Evolutionary conservation across 2,329 filamentous ascomycete genomes (phyloP), one percentile per base, ranked within the genome.

Genomic region (Beauveria brongniartii): DNA sequence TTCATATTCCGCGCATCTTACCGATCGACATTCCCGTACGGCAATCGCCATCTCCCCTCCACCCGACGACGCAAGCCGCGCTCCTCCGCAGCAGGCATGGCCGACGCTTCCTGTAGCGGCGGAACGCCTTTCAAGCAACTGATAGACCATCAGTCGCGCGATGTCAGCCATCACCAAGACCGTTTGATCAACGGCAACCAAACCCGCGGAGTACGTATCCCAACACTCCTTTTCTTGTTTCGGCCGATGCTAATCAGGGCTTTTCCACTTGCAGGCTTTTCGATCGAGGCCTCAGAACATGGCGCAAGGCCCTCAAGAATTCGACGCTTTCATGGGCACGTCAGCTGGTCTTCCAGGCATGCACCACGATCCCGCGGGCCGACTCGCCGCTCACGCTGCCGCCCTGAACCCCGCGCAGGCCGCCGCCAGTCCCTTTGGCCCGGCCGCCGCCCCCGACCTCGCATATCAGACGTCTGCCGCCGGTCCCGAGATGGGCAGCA

Each of bases 91-190:
- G 37, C 24, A 20, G 54, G 28, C 59, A 78, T 78, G 76, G 71
- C 74, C 43, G 75, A 77, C 57, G 70, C 71, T 60, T 75, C 75
- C 10, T 78, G 76, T 63, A 75, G 75, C 63, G 75, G 75, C 40
- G 70, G 71, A 2, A 74, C 73, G 54, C 75, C 76, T 41, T 77
- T 78, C 60, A 78, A 78, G 69, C 73, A 71, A 14, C 70, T 78
- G 47, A 66, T 75, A 22, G 74, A 78, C 9, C 75, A 78, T 44
- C 75, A 78, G 55, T 69, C 70, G n/a, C 71, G 72, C 50, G 75
- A 78, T 65, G 69, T 71, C 54, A 75, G 73, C 65, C 72, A 73
- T 56, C 75, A 76, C 18, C 74, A 77, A 63, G 75, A 77, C 63
- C 70, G 74, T n/a, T 65, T 75, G 20, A 65, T 72, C 56, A 67